Evolutionary conservation across 1,284 basidiomycete genomes (phyloP).

Genomic region (Ustilago curta): DNA sequence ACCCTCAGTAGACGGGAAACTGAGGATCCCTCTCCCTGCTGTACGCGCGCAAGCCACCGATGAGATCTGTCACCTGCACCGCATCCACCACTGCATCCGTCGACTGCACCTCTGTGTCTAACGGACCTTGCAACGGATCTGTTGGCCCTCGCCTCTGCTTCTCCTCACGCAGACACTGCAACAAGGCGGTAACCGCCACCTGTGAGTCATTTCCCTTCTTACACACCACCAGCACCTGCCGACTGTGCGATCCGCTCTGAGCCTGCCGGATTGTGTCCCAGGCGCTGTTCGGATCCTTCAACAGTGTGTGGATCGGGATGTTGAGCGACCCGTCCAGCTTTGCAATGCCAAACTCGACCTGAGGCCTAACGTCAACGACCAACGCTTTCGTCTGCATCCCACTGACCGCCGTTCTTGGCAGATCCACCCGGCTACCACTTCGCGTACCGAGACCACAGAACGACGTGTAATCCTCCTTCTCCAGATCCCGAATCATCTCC

Average conservation of each 20-base stretch:
- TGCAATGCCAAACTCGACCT: conserved; percentile 87
- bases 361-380: conserved; percentile 85
- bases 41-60: conserved; percentile 56
- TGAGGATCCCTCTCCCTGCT: conserved; percentile 34
- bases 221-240: conserved; percentile 31
- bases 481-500: conserved; percentile 50
- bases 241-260: neutral
- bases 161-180: conserved; percentile 59
- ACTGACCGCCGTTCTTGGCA: conserved; percentile 73
- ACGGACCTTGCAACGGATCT: conserved; percentile 14
- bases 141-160: neutral
- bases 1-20: conserved; percentile 54
- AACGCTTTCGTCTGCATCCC: conserved; percentile 69
- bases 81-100: conserved; percentile 81
- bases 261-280: conserved; percentile 60
- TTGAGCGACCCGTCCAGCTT: conserved; percentile 80
- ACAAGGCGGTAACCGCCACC: conserved; percentile 25
- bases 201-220: conserved; percentile 67
- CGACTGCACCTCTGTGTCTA: conserved; percentile 73
- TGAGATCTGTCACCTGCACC: conserved; percentile 43
- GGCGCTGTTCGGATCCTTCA: conserved; percentile 74
- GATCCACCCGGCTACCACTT: conserved; percentile 70
- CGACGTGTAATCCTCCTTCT: conserved; percentile 57
- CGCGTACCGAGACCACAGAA: conserved; percentile 57
- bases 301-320: conserved; percentile 76